phyloP scores from a whole-genome alignment of 768 basidiomycete genomes.

The Suillus clintonianus region DNA sequence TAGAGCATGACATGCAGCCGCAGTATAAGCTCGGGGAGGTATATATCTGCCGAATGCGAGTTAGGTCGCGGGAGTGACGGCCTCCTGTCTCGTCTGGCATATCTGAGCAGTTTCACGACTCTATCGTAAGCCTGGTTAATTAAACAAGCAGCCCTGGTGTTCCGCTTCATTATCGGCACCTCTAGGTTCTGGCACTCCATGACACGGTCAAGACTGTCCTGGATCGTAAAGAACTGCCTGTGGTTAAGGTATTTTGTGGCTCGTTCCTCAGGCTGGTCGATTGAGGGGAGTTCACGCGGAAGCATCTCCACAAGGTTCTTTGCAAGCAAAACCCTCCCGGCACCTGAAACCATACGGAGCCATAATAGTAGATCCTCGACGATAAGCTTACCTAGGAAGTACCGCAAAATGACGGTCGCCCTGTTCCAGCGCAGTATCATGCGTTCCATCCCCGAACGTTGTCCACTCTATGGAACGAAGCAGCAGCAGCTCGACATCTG shows the following conservation, averaged over 20 bases:
- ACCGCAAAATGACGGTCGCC: slow-evolving; percentile 86
- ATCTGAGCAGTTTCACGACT: slow-evolving; percentile 72
- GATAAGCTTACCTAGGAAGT: slow-evolving; percentile 74
- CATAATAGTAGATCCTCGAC: not conserved
- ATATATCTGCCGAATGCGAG: slow-evolving; percentile 86
- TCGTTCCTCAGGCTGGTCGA: slow-evolving; percentile 68
- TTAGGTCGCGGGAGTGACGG: slow-evolving; percentile 63
- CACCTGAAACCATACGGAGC: slow-evolving; percentile 41
- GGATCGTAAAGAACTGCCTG: slow-evolving; percentile 74
- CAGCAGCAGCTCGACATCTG: slow-evolving; percentile 61
- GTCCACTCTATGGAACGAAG: slow-evolving; percentile 95
- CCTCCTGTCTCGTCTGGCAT: slow-evolving; percentile 54
- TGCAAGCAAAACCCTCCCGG: slow-evolving; percentile 73
- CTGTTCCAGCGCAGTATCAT: slow-evolving; percentile 77
- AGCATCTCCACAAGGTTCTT: slow-evolving; percentile 58
- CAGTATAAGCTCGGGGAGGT: slow-evolving; percentile 86
- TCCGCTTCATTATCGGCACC: slow-evolving; percentile 56
- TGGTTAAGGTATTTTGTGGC: slow-evolving; percentile 80
- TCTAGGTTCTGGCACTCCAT: slow-evolving; percentile 62
- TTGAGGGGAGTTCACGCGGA: slow-evolving; percentile 61
- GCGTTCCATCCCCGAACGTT: slow-evolving; percentile 72
- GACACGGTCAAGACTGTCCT: slow-evolving; percentile 65
- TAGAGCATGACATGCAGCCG: slow-evolving; percentile 77
- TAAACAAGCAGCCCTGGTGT: slow-evolving; percentile 63
- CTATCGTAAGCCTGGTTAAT: slow-evolving; percentile 66